These are phyloP conservation scores for Psilocybe subaeruginosa DNA, from an alignment of 768 basidiomycete genomes.

Conservation along the genomic window DNA sequence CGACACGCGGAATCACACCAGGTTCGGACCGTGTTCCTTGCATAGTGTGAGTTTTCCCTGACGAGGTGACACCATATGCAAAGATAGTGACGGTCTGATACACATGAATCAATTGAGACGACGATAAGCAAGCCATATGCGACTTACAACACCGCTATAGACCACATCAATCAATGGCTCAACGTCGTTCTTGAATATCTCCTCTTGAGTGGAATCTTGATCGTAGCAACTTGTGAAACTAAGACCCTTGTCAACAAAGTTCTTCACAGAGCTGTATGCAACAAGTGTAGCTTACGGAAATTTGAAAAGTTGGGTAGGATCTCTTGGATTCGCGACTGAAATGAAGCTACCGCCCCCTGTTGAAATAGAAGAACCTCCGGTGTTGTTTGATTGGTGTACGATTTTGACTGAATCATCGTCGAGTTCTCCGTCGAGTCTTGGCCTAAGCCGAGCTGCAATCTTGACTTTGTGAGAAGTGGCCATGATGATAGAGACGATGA, in stretches of 20 bases:
- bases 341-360: constrained; percentile 48
- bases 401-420: constrained; percentile 65
- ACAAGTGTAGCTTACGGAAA: constrained; percentile 61
- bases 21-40: constrained; percentile 74
- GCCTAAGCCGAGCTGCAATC: constrained; percentile 74
- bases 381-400: constrained; percentile 40
- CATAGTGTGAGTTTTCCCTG: constrained; percentile 94
- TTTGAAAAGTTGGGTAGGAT: constrained; percentile 70
- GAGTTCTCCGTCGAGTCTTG: constrained; percentile 61
- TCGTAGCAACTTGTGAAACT: constrained; percentile 83
- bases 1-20: constrained; percentile 85
- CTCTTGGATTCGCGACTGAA: constrained; percentile 71
- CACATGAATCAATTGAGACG: background rate
- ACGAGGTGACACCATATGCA: constrained; percentile 90
- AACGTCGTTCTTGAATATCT: constrained; percentile 79
- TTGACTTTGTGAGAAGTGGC: constrained; percentile 56
- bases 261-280: background rate
- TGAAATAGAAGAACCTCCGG: constrained; percentile 28
- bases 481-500: constrained; percentile 11
- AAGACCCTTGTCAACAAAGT: background rate
- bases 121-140: constrained; percentile 39
- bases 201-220: constrained; percentile 67
- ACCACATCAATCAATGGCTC: constrained; percentile 79
- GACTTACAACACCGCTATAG: constrained; percentile 72
- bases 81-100: constrained; percentile 83